phyloP scores from a whole-genome alignment of 2,329 filamentous ascomycete genomes.

The Tolypocladium tundrense region DNA sequence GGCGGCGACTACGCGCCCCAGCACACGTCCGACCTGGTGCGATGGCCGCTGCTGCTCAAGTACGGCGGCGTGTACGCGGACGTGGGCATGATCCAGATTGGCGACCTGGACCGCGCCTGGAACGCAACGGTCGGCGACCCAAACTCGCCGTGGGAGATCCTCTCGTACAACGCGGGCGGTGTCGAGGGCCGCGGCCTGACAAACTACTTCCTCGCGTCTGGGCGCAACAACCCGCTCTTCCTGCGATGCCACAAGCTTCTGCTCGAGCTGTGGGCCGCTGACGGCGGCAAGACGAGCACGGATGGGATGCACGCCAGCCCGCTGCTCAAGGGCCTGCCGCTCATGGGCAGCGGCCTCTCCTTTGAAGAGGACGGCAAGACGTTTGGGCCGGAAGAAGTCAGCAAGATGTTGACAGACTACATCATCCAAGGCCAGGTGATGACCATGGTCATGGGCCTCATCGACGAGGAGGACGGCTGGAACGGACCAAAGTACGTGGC shows the following conservation, averaged over 20 bases:
- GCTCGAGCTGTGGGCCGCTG: conserved; percentile 37
- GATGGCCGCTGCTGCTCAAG: conserved; percentile 43
- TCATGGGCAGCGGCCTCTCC: conserved; percentile 16
- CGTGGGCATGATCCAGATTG: conserved; percentile 46
- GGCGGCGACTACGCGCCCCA: conserved; percentile 39
- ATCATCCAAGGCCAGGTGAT: conserved; percentile 46
- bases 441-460: conserved; percentile 37
- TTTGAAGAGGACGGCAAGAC: conserved; percentile 14
- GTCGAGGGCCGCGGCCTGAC: conserved; percentile 24
- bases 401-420: conserved; percentile 41
- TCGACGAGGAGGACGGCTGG: conserved; percentile 41
- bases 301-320: conserved; percentile 38
- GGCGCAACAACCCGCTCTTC: conserved; percentile 35
- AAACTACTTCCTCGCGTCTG: conserved; percentile 37
- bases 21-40: conserved; percentile 48
- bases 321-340: conserved; percentile 32
- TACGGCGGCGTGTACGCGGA: conserved; percentile 51
- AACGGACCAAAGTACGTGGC: conserved; percentile 40
- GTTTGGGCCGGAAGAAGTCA: conserved; percentile 26
- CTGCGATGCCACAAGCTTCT: conserved; percentile 35
- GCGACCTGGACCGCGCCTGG: conserved; percentile 45
- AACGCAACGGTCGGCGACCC: conserved; percentile 34
- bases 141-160: conserved; percentile 32
- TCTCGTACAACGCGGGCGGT: conserved; percentile 32
- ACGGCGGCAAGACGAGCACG: conserved; percentile 33